Conservation (phyloP, 345 rosid genomes). For the Nasturtium officinale region DNA sequence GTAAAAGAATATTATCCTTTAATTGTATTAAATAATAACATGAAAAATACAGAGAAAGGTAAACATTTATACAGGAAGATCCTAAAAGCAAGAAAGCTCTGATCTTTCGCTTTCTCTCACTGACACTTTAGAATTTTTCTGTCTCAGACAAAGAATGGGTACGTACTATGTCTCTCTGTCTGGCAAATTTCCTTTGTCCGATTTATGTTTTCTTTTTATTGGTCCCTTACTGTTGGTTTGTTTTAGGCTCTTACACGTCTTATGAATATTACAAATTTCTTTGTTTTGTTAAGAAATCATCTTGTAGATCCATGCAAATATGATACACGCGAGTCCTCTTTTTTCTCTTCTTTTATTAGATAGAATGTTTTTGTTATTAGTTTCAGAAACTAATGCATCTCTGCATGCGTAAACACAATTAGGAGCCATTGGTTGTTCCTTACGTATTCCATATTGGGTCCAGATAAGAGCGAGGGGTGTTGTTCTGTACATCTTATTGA, state of each 20-base stretch:
- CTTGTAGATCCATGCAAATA: constrained; percentile 19
- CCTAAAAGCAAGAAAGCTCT: constrained; percentile 27
- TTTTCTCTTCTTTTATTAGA: constrained; percentile 2
- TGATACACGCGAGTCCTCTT: background rate
- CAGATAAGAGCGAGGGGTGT: constrained; percentile 51
- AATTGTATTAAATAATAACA: background rate
- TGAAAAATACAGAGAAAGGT: constrained; percentile 21
- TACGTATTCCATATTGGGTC: constrained; percentile 8
- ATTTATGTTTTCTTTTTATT: background rate
- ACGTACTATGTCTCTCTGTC: constrained; percentile 36
- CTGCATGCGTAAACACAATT: background rate
- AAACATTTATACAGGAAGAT: constrained; percentile 28
- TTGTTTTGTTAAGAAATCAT: background rate
- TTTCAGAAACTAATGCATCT: constrained; percentile 24
- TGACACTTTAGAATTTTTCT: background rate
- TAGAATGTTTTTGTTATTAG: background rate
- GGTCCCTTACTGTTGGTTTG: constrained; percentile 14
- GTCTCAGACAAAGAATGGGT: constrained; percentile 35
- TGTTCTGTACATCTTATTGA: constrained; percentile 87
- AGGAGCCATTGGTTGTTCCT: background rate
- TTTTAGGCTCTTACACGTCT: background rate
- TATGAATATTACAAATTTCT: background rate
- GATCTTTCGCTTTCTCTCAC: constrained; percentile 10
- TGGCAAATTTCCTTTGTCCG: background rate
- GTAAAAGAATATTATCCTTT: background rate